Evolutionary conservation across 371 early-diverging fungal species (phyloP).

Genomic region (Rhizomucor pusillus): DNA sequence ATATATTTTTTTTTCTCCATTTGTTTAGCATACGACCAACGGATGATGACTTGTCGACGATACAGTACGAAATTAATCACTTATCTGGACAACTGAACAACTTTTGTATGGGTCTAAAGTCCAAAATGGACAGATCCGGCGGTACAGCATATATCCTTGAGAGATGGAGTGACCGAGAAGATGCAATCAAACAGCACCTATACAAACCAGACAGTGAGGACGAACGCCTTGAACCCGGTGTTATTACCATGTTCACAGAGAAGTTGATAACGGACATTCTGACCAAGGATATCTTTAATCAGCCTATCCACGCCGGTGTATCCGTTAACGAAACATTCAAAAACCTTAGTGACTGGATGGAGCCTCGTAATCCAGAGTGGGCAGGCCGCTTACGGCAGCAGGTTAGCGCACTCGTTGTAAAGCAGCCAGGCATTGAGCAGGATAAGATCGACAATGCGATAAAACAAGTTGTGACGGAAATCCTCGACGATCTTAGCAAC

Average conservation of each 20-base stretch:
- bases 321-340: constrained; percentile 36
- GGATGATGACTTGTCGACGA: constrained; percentile 49
- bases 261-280: constrained; percentile 32
- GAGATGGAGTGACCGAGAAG: constrained; percentile 12
- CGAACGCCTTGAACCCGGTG: constrained; percentile 28
- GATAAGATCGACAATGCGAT: constrained; percentile 21
- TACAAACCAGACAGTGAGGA: constrained; percentile 8
- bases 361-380: constrained; percentile 33
- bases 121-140: constrained; percentile 30
- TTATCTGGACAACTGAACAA: constrained; percentile 37
- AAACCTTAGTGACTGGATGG: constrained; percentile 35
- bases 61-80: constrained; percentile 42
- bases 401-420: constrained; percentile 32
- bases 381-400: constrained; percentile 41
- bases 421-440: constrained; percentile 32
- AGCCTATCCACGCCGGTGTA: constrained; percentile 42
- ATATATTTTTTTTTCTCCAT: not conserved
- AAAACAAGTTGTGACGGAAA: constrained; percentile 14
- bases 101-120: constrained; percentile 39
- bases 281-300: constrained; percentile 23
- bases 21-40: constrained; percentile 38
- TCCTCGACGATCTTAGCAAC: constrained; percentile 15
- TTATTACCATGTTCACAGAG: constrained; percentile 40
- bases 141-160: constrained; percentile 27
- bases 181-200: constrained; percentile 6